Base-by-base conservation (phyloP, 2,329 filamentous ascomycete genomes). In the Fusarium chlamydosporum region DNA sequence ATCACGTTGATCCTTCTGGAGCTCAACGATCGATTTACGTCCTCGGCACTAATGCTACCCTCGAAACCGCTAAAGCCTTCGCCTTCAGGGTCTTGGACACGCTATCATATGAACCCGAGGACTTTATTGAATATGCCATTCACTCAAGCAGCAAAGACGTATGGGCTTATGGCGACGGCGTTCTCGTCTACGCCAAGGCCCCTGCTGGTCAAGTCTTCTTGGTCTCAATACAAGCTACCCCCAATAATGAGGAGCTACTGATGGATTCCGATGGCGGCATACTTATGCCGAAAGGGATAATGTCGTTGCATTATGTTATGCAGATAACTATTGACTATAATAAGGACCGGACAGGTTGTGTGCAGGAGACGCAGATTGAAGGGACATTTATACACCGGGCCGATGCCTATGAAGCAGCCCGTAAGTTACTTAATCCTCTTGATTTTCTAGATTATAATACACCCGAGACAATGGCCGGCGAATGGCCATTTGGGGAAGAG, bases 401-500 rank as follows among this genome's bases (percentile, higher is more conserved):
- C 6, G 75, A 78, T 26, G 82, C 82, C 1, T 52, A 75, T n/a
- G 66, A 70, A 3, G 80, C 78, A 1, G 82, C 82, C 1, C 72
- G 74, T 33, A 56, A 52, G 20, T 71, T 72, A 7, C 75, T 83
- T 13, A 72, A 77, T 8, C 64, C 60, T 9, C 63, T 68, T 8
- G 68, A 74, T 12, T 81, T 75, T 59, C 79, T 70, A 1, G 73
- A 81, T 70, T 81, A 79, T 52, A 77, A 80, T 48, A 74, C 76
- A 58, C 73, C 75, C 27, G 75, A 75, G 20, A 72, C 72, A 20
- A 59, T 74, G 26, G 50, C 45, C 6, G 72, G 63, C 6, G 61
- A 80, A 56, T 82, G 81, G 80, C 80, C 81, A 6, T 84, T 79
- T 76, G 81, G 81, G 15, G 81, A 82, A 20, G 80, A 83, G 29